Evolutionary conservation across 306 rosid species (phyloP), one percentile per base, ranked within the genome.

Genomic region (Prinsepia uniflora): DNA sequence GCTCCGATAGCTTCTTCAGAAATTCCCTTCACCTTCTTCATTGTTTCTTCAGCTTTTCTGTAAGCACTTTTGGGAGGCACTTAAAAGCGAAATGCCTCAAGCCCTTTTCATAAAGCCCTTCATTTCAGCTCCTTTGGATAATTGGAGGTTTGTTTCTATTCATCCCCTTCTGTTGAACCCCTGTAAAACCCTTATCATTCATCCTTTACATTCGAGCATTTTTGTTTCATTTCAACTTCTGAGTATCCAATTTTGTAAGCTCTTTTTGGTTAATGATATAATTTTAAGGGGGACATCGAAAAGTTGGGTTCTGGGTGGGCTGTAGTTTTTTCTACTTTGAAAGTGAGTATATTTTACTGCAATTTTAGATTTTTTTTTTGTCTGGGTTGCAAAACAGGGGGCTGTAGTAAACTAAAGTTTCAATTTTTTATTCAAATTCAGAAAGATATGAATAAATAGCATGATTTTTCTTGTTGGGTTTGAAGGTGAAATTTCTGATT

Each of bases 111-210:
- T 24, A 24, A 24, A 24, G 30, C 30, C 30, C 30, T 24, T 24
- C 30, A 24, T 24, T 24, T 24, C 30, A 24, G 30, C 30, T 24
- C 30, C 30, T 24, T 24, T 24, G 30, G 30, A 24, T 24, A 24
- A 24, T 24, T 24, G 30, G 30, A 24, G 30, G 30, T 24, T 24
- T 24, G 30, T 24, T 24, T 24, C 30, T 24, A 24, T 24, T 24
- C 30, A 24, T 24, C 30, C 30, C 30, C 30, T 24, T 24, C 30
- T 24, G 30, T 24, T 24, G 61, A 62, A 70, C 80, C 82, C 73
- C 22, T 7, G 1, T 20, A 22, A 77, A 77, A 49, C 75, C 81
- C 80, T 41, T 66, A 30, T 19, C 3, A 34, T 14, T 49, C 30
- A 17, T 53, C 45, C 30, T 24, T 49, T 53, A 14, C 46, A 8